Evolutionary conservation across 257 asterid species (phyloP).

Genomic region (Jasminum sambac): DNA sequence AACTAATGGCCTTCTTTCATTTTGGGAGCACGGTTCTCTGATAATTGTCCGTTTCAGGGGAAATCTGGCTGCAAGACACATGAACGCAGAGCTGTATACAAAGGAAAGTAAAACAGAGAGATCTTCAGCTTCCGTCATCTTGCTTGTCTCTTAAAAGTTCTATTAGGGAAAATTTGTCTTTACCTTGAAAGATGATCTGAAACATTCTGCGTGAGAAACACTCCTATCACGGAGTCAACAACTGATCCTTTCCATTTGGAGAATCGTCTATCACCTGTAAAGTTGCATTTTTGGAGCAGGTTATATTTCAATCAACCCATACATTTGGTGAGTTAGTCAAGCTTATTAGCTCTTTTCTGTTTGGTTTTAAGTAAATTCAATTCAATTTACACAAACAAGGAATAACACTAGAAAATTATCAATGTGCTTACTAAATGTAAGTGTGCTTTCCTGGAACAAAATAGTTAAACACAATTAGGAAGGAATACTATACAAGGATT

Average conservation of each 20-base stretch:
- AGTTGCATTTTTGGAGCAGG: constrained; percentile 20
- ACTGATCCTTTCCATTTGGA: constrained; percentile 97
- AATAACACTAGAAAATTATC: neutral
- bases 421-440: neutral
- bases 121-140: constrained; percentile 25
- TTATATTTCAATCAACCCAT: constrained; percentile 14
- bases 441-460: neutral
- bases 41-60: constrained; percentile 42
- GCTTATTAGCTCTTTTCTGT: neutral
- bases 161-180: constrained; percentile 9
- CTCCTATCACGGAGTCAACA: constrained; percentile 95
- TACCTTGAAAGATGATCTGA: constrained; percentile 98
- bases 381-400: neutral
- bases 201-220: constrained; percentile 94
- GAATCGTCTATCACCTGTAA: constrained; percentile 89
- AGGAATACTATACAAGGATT: neutral
- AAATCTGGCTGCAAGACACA: constrained; percentile 86
- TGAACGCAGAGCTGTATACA: constrained; percentile 85
- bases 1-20: constrained; percentile 31
- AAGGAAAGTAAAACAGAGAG: constrained; percentile 22
- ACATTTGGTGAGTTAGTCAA: constrained; percentile 18
- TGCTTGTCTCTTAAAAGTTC: constrained; percentile 21
- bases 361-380: neutral
- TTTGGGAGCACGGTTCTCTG: constrained; percentile 26
- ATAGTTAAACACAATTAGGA: neutral